Evolutionary conservation across 495 filamentous ascomycete genomes (phyloP), one percentile per base, ranked within the genome.

Genomic region (Achaetomiella virescens): DNA sequence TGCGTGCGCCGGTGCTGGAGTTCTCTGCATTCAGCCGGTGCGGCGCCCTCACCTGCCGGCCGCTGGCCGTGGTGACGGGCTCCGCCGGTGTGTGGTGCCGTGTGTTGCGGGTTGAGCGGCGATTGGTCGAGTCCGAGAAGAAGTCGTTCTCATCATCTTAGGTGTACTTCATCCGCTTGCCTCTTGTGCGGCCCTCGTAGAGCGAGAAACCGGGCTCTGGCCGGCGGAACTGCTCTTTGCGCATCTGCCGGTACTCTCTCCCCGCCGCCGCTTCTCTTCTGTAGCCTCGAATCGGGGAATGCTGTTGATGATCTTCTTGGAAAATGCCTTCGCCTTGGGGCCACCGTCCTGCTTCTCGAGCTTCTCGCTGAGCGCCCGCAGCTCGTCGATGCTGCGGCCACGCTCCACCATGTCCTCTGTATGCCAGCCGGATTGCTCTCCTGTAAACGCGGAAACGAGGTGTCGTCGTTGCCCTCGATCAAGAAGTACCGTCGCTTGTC

Each of bases 211-310:
- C 91, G 24, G 87, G 86, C 61, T 95, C 91, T 4, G 91, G 90
- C 14, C 92, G 85, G 49, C 83, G 78, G 70, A 97, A 98, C 53
- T 87, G 85, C 45, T 89, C 88, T 66, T 95, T 95, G 52, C 89
- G 87, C 54, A 81, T 80, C 65, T 88, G 78, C 22, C 93, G 85
- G 63, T 98, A 97, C 64, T 98, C 95, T 29, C 93, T 86, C 17
- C n/a, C n/a, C 90, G 87, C 65, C 85, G 90, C 38, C 93, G 89
- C 80, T 96, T 96, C 87, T 95, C 90, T 72, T 97, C 92, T 25
- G 88, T 89, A 22, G 88, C 89, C 67, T 97, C 93, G 63, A 98
- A 97, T n/a, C 90, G 83, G 29, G 92, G 89, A 42, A 97, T 86
- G 6, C 90, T 89, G 59, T 78, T 76, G n/a, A 74, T 65, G 55